phyloP scores from a whole-genome alignment of 1,284 basidiomycete genomes.

The Fomitopsis betulina region DNA sequence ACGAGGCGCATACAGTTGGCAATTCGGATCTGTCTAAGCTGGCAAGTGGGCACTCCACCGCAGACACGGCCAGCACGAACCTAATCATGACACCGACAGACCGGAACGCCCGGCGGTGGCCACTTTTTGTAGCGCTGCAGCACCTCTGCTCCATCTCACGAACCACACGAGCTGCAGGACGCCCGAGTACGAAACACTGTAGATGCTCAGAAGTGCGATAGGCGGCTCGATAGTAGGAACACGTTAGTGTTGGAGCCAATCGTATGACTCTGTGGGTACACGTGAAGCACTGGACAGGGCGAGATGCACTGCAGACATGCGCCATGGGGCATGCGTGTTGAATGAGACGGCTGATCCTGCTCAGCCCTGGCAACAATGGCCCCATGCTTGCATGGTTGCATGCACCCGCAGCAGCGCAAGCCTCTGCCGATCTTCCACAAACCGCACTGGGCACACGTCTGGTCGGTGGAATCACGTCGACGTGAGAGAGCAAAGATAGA shows the following conservation, averaged over 20 bases:
- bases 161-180: background rate
- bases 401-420: background rate
- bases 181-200: background rate
- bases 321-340: background rate
- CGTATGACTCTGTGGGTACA: background rate
- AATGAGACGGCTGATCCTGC: background rate
- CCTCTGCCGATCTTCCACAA: background rate
- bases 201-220: background rate
- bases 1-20: background rate
- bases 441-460: background rate
- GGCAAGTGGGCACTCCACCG: background rate
- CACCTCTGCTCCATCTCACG: background rate
- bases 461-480: background rate
- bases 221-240: background rate
- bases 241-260: background rate
- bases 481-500: constrained; percentile 7
- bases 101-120: background rate
- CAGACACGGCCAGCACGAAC: background rate
- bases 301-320: background rate
- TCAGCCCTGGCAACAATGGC: background rate
- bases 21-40: background rate
- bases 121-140: background rate
- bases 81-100: background rate
- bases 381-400: background rate
- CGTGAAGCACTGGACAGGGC: background rate